Base-by-base conservation (phyloP, 192 early-diverging fungal species). In the Diversispora epigaea region DNA sequence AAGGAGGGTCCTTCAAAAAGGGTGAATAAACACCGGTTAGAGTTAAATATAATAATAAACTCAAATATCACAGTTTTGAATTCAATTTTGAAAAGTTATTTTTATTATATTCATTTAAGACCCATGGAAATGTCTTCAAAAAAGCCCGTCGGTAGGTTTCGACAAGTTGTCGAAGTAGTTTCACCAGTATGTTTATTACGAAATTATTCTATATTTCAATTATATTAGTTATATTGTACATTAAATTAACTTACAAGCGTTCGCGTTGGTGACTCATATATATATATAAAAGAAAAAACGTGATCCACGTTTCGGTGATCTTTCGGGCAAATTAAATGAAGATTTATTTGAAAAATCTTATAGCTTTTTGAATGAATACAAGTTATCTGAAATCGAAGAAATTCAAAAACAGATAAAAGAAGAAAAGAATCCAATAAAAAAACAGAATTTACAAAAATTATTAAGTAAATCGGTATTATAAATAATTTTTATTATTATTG, bases 271-370 rank as follows among this genome's bases (percentile, higher is more conserved):
- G 39, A 39, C 11, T 44, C 46, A n/a, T 55, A 32, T 21, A 46
- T 9, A 19, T 40, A 54, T 22, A 41, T n/a, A 15, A 25, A 77
- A 88, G 88, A 92, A 91, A 89, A 81, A 85, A 9, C 91, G 95
- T 50, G 97, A 99, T 84, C 97, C 97, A 60, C 84, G 97, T 62
- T 99, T 99, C 77, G 96, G 97, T 79, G 86, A 85, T 54, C 74
- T 96, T 19, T 91, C 93, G 0, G 97, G 97, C 9, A 89, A 93
- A 68, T 86, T 95, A 61, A 98, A 99, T 81, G 89, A 93, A 47
- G 95, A 93, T 44, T 78, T 99, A 60, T 99, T 94, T 80, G 88
- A 95, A 77, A 92, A 93, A 71, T 93, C 95, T 4, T 99, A 98
- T 82, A 86, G 81, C 0, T 99, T 99, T 80, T 71, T 99, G 25